Evolutionary conservation across 2,329 filamentous ascomycete species (phyloP).

Genomic region (Didymella sp.): DNA sequence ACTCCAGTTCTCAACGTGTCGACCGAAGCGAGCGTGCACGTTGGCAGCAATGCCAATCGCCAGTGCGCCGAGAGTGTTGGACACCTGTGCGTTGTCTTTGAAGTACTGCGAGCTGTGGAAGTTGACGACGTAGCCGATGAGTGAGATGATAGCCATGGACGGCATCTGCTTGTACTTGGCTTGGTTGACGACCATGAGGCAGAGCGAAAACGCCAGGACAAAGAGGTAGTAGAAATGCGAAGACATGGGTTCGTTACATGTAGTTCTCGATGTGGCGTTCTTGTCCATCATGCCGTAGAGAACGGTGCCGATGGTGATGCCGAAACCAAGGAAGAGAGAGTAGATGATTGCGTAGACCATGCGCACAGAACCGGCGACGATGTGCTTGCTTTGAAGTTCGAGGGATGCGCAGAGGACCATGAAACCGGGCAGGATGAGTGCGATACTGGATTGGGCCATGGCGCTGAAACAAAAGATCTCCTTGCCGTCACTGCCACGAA

Average conservation of each 20-base stretch:
- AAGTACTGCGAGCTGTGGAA: slow-evolving; percentile 74
- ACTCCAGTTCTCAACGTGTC: slow-evolving; percentile 63
- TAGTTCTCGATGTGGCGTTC: slow-evolving; percentile 55
- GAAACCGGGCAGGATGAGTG: slow-evolving; percentile 59
- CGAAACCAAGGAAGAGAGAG: slow-evolving; percentile 60
- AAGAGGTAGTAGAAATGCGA: slow-evolving; percentile 71
- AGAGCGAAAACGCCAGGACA: slow-evolving; percentile 75
- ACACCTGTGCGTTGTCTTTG: slow-evolving; percentile 73
- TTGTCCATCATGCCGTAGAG: slow-evolving; percentile 58
- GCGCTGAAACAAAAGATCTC: slow-evolving; percentile 60
- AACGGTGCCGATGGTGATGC: slow-evolving; percentile 59
- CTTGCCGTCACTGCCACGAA: slow-evolving; percentile 46
- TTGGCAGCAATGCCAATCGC: slow-evolving; percentile 80
- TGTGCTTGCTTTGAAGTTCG: slow-evolving; percentile 57
- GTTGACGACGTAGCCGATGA: slow-evolving; percentile 77
- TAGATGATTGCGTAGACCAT: slow-evolving; percentile 63
- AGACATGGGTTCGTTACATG: slow-evolving; percentile 56
- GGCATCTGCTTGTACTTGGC: slow-evolving; percentile 80
- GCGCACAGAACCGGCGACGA: slow-evolving; percentile 59
- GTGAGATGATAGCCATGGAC: slow-evolving; percentile 75
- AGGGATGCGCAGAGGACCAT: slow-evolving; percentile 59
- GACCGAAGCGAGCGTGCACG: slow-evolving; percentile 73
- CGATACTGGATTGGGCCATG: slow-evolving; percentile 58
- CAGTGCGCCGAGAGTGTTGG: slow-evolving; percentile 78
- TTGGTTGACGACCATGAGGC: slow-evolving; percentile 79